Base-by-base conservation (phyloP, 441 rosid species). In the Corymbia calophylla region DNA sequence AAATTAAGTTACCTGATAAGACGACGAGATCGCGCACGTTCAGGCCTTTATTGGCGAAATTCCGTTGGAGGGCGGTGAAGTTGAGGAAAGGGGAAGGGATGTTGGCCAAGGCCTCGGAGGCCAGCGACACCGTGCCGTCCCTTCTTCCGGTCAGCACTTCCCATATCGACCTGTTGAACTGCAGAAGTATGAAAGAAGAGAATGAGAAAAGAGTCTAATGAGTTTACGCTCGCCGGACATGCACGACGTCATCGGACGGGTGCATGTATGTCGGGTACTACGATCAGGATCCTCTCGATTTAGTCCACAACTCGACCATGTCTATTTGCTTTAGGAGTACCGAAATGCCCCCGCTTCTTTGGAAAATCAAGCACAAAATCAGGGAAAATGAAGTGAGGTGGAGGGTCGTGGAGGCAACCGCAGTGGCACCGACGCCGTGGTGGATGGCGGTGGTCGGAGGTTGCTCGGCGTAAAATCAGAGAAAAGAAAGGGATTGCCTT, bases 141-240 rank as follows among this genome's bases (percentile, higher is more conserved):
- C 96, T 95, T 94, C 98, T 91, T 9, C 97, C 98, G 1, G 98
- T 96, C 44, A 91, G 93, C 53, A 95, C 97, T 91, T 94, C 90
- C 97, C 97, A 95, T n/a, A n/a, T n/a, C 25, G 93, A 90, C 82
- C 91, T 92, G 39, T 93, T 87, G 88, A 94, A 94, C 97, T 95
- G 92, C 88, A 89, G 89, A 58, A 17, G 15, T 29, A 18, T 15
- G 29, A 29, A 62, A 23, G 7, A 10, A 21, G 29, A n/a, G 1
- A 16, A 90, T 39, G 49, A 39, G 39, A 25, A 39, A 6, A 18
- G 6, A 39, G 51, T 39, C 84, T 39, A 21, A 73, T 12, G 84
- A 21, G 49, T 73, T 70, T 32, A 32, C 39, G 27, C 62, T 56
- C 27, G 9, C 29, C 5, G 13, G 29, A 56, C 62, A 3, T 35